Evolutionary conservation across 164 flowering plant species (phyloP).

Genomic region (Protea cynaroides): DNA sequence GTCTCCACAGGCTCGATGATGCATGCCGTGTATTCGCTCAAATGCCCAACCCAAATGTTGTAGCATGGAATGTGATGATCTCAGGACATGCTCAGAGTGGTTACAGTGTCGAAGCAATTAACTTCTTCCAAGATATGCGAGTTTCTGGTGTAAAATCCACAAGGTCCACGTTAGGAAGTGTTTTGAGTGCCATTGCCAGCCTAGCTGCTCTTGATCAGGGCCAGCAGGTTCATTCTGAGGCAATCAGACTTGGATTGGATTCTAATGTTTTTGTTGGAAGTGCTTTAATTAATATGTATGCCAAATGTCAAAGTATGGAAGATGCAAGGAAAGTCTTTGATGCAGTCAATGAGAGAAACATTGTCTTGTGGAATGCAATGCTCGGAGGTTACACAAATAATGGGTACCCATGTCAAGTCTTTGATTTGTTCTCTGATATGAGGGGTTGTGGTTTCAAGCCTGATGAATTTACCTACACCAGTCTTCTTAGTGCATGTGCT

Average conservation of each 20-base stretch:
- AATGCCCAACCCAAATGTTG: conserved; percentile 57
- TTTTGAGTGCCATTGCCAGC: conserved; percentile 77
- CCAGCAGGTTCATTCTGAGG: conserved; percentile 63
- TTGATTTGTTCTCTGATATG: conserved; percentile 51
- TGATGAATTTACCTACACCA: conserved; percentile 79
- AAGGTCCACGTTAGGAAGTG: conserved; percentile 81
- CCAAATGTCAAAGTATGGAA: conserved; percentile 58
- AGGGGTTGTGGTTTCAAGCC: conserved; percentile 36
- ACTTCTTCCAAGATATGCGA: conserved; percentile 47
- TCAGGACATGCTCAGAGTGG: conserved; percentile 74
- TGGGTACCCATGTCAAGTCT: conserved; percentile 42
- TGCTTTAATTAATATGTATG: conserved; percentile 76
- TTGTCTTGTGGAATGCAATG: conserved; percentile 80
- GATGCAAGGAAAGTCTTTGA: conserved; percentile 64
- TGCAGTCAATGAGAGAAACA: conserved; percentile 47
- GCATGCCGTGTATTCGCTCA: conserved; percentile 48
- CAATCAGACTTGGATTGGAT: conserved; percentile 62
- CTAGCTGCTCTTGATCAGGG: conserved; percentile 43
- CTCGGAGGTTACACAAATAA: conserved; percentile 75
- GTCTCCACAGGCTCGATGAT: conserved; percentile 48
- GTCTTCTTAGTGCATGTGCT: conserved; percentile 73
- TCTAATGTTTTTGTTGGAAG: conserved; percentile 81
- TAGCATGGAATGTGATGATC: conserved; percentile 95
- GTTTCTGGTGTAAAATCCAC: conserved; percentile 46
- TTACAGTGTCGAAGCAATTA: conserved; percentile 46